Percentiles rank a stretch among this genome's conserved stretches.
phyloP scores from a whole-genome alignment of 1,284 basidiomycete species.

The Schizophyllum commune region DNA sequence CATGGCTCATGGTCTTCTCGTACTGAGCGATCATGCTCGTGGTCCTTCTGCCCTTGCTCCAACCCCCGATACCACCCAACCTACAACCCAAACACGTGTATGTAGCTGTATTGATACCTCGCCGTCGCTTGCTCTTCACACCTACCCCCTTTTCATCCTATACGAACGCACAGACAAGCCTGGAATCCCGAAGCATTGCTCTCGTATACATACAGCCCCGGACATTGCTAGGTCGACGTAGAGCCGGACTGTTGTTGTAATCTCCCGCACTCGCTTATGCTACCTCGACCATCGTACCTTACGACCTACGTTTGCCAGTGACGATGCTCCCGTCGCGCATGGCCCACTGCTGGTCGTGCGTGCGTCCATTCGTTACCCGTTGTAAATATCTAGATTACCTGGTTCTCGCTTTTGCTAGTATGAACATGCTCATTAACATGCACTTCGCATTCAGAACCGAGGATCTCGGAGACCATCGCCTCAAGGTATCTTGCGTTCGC shows the following conservation, averaged over 20 bases:
- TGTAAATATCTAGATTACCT: neutral
- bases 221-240: neutral
- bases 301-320: neutral
- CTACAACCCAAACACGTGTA: neutral
- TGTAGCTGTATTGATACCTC: neutral
- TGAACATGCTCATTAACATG: neutral
- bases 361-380: neutral
- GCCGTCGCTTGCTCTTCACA: neutral
- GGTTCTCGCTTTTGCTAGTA: neutral
- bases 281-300: neutral
- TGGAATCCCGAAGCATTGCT: neutral
- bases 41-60: neutral
- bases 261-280: neutral
- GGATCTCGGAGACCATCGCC: too few relatives aligned
- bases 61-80: neutral
- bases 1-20: conserved; percentile 75
- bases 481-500: too few relatives aligned
- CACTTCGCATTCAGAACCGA: too few relatives aligned
- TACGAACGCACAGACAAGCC: neutral
- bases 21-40: conserved; percentile 31
- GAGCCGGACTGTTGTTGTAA: neutral
- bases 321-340: neutral
- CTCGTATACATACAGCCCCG: neutral
- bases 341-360: neutral
- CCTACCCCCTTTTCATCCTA: neutral